Conservation (phyloP, 306 rosid genomes). For the Sicyos edulis region DNA sequence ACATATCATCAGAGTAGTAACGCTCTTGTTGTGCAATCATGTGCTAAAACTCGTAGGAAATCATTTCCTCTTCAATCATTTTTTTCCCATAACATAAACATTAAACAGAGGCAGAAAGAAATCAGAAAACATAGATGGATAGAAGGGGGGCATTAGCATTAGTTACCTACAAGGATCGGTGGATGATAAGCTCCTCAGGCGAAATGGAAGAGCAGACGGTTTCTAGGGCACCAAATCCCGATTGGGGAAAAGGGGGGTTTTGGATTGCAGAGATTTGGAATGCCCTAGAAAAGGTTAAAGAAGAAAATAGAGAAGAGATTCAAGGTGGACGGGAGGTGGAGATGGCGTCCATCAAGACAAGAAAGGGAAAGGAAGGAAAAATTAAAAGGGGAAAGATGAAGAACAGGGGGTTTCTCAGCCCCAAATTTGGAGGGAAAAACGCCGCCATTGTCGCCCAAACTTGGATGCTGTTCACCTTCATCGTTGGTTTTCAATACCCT, state of each 20-base stretch:
- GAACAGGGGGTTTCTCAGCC: constrained; percentile 31
- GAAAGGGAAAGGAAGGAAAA: constrained; percentile 19
- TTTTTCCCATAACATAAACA: too few species aligned
- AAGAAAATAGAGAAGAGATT: background rate
- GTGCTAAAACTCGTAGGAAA: too few species aligned
- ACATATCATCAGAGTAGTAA: too few species aligned
- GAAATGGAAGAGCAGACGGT: constrained; percentile 22
- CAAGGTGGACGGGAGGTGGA: constrained; percentile 29
- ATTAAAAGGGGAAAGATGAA: constrained; percentile 30
- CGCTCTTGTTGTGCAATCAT: too few species aligned
- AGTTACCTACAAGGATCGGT: background rate
- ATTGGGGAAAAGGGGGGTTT: background rate
- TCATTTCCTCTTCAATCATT: too few species aligned
- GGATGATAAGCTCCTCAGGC: background rate
- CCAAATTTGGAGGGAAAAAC: constrained; percentile 37
- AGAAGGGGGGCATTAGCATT: background rate
- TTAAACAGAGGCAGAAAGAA: too few species aligned
- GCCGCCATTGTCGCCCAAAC: constrained; percentile 34
- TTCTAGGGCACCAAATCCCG: constrained; percentile 45
- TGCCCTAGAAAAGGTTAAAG: constrained; percentile 43
- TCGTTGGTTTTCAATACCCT: background rate
- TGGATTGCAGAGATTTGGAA: constrained; percentile 22
- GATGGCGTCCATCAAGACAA: constrained; percentile 34
- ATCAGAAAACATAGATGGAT: background rate
- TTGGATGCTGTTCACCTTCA: background rate